Percentiles rank a stretch among this genome's conserved stretches.
phyloP scores from a whole-genome alignment of 116 monocot genomes.

The Phalaenopsis hybrid region DNA sequence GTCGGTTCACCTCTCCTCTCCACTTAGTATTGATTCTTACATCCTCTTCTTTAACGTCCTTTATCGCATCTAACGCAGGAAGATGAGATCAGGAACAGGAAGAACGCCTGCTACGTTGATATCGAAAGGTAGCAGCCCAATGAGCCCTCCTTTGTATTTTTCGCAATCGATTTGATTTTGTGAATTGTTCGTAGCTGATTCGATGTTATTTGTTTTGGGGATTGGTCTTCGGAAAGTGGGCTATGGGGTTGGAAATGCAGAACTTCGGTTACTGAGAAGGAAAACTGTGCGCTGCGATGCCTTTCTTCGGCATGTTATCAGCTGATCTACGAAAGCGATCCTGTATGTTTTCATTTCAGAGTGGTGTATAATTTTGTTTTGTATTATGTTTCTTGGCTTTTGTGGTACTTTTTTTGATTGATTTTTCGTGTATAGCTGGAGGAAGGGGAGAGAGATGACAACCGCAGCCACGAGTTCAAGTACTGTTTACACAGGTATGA shows the following conservation, averaged over 20 bases:
- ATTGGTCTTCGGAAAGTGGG: conserved; percentile 35
- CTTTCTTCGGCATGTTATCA: conserved; percentile 79
- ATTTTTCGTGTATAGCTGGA: conserved; percentile 50
- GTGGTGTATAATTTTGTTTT: background rate
- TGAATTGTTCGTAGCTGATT: conserved; percentile 1
- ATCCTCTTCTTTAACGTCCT: background rate
- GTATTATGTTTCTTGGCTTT: background rate
- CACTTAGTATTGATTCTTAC: conserved; percentile 6
- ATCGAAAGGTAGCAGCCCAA: conserved; percentile 58
- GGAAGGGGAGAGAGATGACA: conserved; percentile 84
- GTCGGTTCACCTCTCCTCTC: conserved; percentile 17
- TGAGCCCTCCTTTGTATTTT: conserved; percentile 1
- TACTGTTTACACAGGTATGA: conserved; percentile 96
- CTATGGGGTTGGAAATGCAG: conserved; percentile 80
- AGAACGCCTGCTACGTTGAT: conserved; percentile 76
- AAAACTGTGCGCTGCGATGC: conserved; percentile 90
- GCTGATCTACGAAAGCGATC: conserved; percentile 84
- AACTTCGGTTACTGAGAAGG: conserved; percentile 74
- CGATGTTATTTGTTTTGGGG: background rate
- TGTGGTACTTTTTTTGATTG: background rate
- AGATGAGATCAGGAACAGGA: conserved; percentile 68
- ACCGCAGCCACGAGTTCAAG: conserved; percentile 76
- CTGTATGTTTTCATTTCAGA: conserved; percentile 32
- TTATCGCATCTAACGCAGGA: conserved; percentile 36
- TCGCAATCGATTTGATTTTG: background rate